These are phyloP conservation scores for Aspergillus haitiensis DNA, from an alignment of 495 filamentous ascomycete genomes.

Conservation along the genomic window DNA sequence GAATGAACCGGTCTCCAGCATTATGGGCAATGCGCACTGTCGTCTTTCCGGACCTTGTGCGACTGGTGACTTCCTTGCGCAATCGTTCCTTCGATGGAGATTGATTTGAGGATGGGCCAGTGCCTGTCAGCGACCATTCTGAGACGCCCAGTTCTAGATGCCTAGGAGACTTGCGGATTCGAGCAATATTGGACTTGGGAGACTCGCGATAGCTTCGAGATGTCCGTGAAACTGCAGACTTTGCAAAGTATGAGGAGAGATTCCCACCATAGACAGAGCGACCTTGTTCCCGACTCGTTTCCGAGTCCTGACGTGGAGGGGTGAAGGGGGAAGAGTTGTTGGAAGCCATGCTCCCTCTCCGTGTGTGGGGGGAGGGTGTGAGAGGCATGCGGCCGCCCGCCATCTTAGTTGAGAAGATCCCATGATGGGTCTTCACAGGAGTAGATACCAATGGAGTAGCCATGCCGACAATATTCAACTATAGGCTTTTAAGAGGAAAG, in stretches of 20 bases:
- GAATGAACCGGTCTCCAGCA: constrained; percentile 93
- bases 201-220: constrained; percentile 61
- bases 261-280: constrained; percentile 75
- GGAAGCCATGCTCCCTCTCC: constrained; percentile 48
- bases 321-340: constrained; percentile 73
- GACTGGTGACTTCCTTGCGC: constrained; percentile 60
- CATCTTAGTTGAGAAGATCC: constrained; percentile 87
- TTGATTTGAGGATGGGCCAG: constrained; percentile 63
- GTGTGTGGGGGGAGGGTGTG: constrained; percentile 81
- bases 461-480: constrained; percentile 58
- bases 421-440: constrained; percentile 89
- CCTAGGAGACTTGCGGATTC: constrained; percentile 63
- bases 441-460: constrained; percentile 86
- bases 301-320: constrained; percentile 61
- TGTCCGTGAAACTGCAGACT: constrained; percentile 44
- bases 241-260: constrained; percentile 71
- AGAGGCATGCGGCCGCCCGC: constrained; percentile 93
- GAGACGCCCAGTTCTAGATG: constrained; percentile 90
- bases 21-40: constrained; percentile 72
- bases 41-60: constrained; percentile 63
- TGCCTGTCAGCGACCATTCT: constrained; percentile 87
- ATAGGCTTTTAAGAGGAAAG: constrained; percentile 18
- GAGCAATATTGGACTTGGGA: constrained; percentile 93
- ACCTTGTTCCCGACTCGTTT: constrained; percentile 19
- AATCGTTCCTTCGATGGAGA: constrained; percentile 68